Evolutionary conservation across 257 asterid genomes (phyloP), one percentile per base, ranked within the genome.

Genomic region (Gentiana macrophylla): DNA sequence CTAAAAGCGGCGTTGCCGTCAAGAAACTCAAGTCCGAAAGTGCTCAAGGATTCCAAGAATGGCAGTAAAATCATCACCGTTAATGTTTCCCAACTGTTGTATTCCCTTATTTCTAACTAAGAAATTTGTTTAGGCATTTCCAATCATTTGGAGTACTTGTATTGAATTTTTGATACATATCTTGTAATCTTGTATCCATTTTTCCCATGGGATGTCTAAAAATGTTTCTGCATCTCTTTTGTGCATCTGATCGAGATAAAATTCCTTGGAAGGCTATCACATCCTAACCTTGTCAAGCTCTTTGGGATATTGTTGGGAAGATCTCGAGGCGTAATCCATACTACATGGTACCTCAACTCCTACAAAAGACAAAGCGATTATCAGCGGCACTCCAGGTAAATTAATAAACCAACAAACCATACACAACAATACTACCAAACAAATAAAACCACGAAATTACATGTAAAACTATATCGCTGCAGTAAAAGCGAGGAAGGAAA

Each of bases 271-370:
- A 80, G 77, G 50, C 84, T 89, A 51, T 79, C 83, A 37, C 97
- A 89, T 63, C 95, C 92, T 0, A 81, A 86, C 70, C 86, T 89
- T 43, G 97, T 89, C 55, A 81, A 72, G 77, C 84, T 89, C 24
- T 47, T 46, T 89, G 64, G 97, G 97, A 47, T 89, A 89, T 65
- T 73, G 97, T 57, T 78, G 75, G 90, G 95, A 89, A 69, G 94
- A 77, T 6, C 69, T 49, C 32, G 97, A 89, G 77, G 70, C 86
- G 10, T 95, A 89, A 53, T 89, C 79, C 73, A 83, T 89, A 92
- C 86, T 76, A 15, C 86, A 89, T 61, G 97, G 97, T 53, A 89
- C 94, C 95, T 71, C 24, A 24, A 24, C 24, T 24, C 24, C 24
- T 24, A 24, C 24, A 24, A 24, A 24, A 24, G 24, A 24, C 24